A percentile compares a stretch with the other conserved stretches of the same genome.
Evolutionary conservation across 108 stramenopile species (phyloP).

Genomic region (Cyclotella choctawhatcheeana): DNA sequence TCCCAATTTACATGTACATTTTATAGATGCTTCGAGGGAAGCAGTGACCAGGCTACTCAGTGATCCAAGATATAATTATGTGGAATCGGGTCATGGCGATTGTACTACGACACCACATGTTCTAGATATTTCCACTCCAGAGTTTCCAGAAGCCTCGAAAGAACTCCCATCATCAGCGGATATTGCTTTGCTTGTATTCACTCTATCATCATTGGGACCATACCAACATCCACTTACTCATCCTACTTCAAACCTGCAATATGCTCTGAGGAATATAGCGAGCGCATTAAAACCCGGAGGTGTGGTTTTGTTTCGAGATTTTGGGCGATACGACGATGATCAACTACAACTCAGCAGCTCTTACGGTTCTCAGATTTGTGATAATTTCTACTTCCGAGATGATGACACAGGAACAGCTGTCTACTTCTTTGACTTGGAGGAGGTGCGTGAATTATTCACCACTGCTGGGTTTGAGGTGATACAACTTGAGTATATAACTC

Average conservation of each 20-base stretch:
- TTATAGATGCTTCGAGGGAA: constrained; percentile 32
- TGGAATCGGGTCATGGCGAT: not conserved
- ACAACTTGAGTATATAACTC: constrained; percentile 65
- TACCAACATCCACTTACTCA: not conserved
- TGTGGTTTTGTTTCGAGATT: constrained; percentile 82
- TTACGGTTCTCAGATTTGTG: constrained; percentile 48
- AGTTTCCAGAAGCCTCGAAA: not conserved
- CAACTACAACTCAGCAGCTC: constrained; percentile 64
- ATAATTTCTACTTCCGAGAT: constrained; percentile 66
- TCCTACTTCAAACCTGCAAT: constrained; percentile 25
- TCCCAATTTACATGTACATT: constrained; percentile 34
- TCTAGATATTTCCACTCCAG: not conserved
- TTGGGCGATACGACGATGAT: constrained; percentile 87
- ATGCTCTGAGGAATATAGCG: constrained; percentile 60
- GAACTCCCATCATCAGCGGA: constrained; percentile 9
- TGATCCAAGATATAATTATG: constrained; percentile 34
- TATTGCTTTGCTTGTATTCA: constrained; percentile 45
- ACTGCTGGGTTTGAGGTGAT: constrained; percentile 64
- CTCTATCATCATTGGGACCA: constrained; percentile 53
- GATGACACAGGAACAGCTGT: constrained; percentile 55
- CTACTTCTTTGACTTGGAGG: constrained; percentile 77
- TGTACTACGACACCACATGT: not conserved
- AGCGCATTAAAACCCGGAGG: constrained; percentile 71
- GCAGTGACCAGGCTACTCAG: constrained; percentile 19
- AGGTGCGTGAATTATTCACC: constrained; percentile 62